Conservation (phyloP, 495 filamentous ascomycete genomes). For the Lasiosphaeria ovina region DNA sequence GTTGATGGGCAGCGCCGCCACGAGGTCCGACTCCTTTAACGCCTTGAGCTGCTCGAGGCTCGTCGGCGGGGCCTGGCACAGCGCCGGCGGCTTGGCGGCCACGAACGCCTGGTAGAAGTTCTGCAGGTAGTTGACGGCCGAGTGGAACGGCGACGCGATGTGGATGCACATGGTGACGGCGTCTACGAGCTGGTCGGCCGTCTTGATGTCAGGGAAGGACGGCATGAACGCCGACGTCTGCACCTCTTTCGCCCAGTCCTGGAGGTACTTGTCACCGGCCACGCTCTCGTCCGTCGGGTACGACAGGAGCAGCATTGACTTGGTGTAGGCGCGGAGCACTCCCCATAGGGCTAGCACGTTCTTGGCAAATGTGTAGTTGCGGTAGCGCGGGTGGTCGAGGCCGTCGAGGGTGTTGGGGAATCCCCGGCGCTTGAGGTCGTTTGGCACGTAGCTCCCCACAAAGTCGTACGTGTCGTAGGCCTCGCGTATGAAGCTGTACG, state of each 20-base stretch:
- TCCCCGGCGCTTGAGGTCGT: conserved; percentile 43
- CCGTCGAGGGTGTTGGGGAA: conserved; percentile 38
- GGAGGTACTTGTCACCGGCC: conserved; percentile 30
- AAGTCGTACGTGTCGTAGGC: conserved; percentile 44
- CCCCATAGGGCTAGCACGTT: conserved; percentile 44
- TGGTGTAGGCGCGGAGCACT: conserved; percentile 36
- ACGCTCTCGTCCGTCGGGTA: conserved; percentile 28
- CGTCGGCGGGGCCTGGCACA: conserved; percentile 34
- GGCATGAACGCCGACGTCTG: conserved; percentile 30
- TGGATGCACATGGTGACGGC: conserved; percentile 63
- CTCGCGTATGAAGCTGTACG: conserved; percentile 30
- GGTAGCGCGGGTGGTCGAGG: conserved; percentile 37
- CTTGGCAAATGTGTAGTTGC: conserved; percentile 48
- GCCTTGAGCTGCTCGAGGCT: conserved; percentile 24
- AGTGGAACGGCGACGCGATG: conserved; percentile 50
- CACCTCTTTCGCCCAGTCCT: conserved; percentile 40
- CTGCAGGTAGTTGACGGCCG: conserved; percentile 51
- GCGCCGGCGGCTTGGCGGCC: conserved; percentile 41
- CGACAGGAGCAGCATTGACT: conserved; percentile 26
- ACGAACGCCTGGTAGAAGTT: conserved; percentile 51
- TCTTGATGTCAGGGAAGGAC: conserved; percentile 66
- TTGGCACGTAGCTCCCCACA: conserved; percentile 42
- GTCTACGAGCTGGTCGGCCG: conserved; percentile 80
- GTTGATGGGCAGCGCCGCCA: conserved; percentile 42
- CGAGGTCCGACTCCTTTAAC: conserved; percentile 37